Base-by-base conservation (phyloP, 1,284 basidiomycete genomes). In the Heterobasidion occidentale region DNA sequence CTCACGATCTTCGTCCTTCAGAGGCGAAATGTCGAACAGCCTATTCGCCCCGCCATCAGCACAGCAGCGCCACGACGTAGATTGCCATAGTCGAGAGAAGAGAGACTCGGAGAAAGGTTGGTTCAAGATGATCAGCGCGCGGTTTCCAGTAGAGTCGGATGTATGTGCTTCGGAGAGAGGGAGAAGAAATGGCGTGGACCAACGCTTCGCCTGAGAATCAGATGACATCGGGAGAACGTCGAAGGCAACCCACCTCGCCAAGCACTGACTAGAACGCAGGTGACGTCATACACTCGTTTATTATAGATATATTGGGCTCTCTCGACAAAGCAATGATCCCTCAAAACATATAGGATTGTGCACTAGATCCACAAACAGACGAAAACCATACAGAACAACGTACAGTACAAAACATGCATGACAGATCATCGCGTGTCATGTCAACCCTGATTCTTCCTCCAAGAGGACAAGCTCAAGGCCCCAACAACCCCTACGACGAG, bases 11-110 rank as follows among this genome's bases (percentile, higher is more conserved):
- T 5, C 42, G 53, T n/a, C 36, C 14, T n/a, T 35, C 15, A n/a
- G 17, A 48, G 27, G n/a, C 12, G 58, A 90, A 71, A 14, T 76
- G 64, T 96, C 92, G 62, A 86, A 81, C 20, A 98, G 74, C 19
- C 92, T 79, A 70, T 99, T 99, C 2, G 92, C 92, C 47, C 94
- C 96, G 15, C 96, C 96, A 66, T 98, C 96, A 0, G 96, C 96
- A 68, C 95, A 99, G 57, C 76, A 81, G 59, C 71, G 77, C 83
- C 78, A 86, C 64, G 72, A 59, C 61, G 83, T 80, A 3, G 83
- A 74, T 7, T 71, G 65, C 94, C 94, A 97, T 3, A 94, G 70
- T 9, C 78, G 77, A 14, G 73, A 65, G 50, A 96, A 77, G 44
- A 94, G 77, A 12, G 74, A 64, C 11, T 70, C 64, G 9, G 83